These are phyloP conservation scores for Chalciporus piperatoides DNA, from an alignment of 1,284 basidiomycete species.

Conservation along the genomic window DNA sequence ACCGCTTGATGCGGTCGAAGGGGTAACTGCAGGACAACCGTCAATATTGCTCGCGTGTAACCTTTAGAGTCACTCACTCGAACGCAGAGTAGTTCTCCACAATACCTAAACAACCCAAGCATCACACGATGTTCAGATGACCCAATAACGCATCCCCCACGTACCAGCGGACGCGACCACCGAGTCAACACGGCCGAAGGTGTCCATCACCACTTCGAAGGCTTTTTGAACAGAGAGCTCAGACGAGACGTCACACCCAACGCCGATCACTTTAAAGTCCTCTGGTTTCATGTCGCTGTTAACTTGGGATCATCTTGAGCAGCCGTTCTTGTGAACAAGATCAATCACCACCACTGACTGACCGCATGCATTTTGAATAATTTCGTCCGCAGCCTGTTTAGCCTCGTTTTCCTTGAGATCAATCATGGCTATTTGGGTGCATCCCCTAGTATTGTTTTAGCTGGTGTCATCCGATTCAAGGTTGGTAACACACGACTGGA, in stretches of 20 bases:
- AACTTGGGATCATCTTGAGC: conserved; percentile 45
- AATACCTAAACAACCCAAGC: conserved; percentile 52
- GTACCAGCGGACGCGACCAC: conserved; percentile 87
- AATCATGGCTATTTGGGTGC: conserved; percentile 77
- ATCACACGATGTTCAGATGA: conserved; percentile 6
- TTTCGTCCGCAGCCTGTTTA: conserved; percentile 68
- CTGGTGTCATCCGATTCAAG: not conserved
- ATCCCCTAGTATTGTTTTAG: conserved; percentile 52
- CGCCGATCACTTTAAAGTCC: conserved; percentile 69
- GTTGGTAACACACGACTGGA: conserved; percentile 67
- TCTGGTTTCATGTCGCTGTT: conserved; percentile 57
- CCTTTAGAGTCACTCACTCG: conserved; percentile 47
- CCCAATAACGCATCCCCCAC: conserved; percentile 22
- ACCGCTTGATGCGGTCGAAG: conserved; percentile 72
- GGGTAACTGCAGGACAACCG: conserved; percentile 60
- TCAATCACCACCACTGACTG: conserved; percentile 33
- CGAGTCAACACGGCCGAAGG: conserved; percentile 82
- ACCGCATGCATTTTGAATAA: conserved; percentile 56
- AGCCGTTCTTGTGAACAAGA: conserved; percentile 14
- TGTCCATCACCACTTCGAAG: conserved; percentile 62
- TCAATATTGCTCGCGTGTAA: conserved; percentile 4
- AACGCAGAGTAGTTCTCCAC: conserved; percentile 91
- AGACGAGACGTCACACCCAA: conserved; percentile 86
- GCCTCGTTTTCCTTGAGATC: conserved; percentile 81
- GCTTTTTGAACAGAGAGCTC: conserved; percentile 77